These are phyloP conservation scores for Aspergillus viridinutans DNA, from an alignment of 2,329 filamentous ascomycete genomes.

Conservation along the genomic window DNA sequence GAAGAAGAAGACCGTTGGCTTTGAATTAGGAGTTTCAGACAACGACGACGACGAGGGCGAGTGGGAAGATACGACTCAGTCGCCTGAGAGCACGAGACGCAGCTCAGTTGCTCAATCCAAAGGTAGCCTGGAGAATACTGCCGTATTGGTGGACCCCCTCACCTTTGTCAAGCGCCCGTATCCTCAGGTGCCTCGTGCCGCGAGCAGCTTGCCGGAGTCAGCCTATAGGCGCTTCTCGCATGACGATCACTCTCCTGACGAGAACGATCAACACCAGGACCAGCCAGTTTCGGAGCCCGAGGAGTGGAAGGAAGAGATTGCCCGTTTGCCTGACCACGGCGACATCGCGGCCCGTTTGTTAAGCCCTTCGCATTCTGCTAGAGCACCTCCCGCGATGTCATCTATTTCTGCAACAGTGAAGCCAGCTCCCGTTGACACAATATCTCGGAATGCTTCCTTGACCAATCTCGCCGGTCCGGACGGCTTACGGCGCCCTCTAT, in stretches of 20 bases:
- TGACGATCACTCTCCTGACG: slow-evolving; percentile 19
- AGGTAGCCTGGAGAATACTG: slow-evolving; percentile 31
- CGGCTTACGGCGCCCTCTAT: slow-evolving; percentile 27
- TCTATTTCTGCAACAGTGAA: slow-evolving; percentile 45
- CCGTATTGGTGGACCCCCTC: slow-evolving; percentile 36
- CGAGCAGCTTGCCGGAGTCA: slow-evolving; percentile 38
- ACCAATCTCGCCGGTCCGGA: slow-evolving; percentile 33
- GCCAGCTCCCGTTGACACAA: slow-evolving; percentile 30
- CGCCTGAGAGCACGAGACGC: slow-evolving; percentile 44
- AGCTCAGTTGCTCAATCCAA: slow-evolving; percentile 39
- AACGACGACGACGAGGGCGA: slow-evolving; percentile 45
- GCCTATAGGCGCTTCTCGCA: slow-evolving; percentile 29
- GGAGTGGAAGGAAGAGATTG: slow-evolving; percentile 16
- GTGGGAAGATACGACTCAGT: slow-evolving; percentile 48
- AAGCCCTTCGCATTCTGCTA: slow-evolving; percentile 38
- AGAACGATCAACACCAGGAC: slow-evolving; percentile 12
- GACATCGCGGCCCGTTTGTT: slow-evolving; percentile 37
- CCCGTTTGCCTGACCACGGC: slow-evolving; percentile 26
- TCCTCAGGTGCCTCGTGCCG: slow-evolving; percentile 35
- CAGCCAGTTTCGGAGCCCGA: slow-evolving; percentile 12
- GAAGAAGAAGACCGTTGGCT: slow-evolving; percentile 45
- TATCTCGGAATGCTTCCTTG: slow-evolving; percentile 34
- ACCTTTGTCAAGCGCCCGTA: slow-evolving; percentile 40
- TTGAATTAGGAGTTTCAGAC: slow-evolving; percentile 42
- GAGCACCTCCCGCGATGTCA: slow-evolving; percentile 46